Percentiles rank a stretch among this genome's conserved stretches.
phyloP scores from a whole-genome alignment of 2,329 filamentous ascomycete species.

The Aspergillus brasiliensis region DNA sequence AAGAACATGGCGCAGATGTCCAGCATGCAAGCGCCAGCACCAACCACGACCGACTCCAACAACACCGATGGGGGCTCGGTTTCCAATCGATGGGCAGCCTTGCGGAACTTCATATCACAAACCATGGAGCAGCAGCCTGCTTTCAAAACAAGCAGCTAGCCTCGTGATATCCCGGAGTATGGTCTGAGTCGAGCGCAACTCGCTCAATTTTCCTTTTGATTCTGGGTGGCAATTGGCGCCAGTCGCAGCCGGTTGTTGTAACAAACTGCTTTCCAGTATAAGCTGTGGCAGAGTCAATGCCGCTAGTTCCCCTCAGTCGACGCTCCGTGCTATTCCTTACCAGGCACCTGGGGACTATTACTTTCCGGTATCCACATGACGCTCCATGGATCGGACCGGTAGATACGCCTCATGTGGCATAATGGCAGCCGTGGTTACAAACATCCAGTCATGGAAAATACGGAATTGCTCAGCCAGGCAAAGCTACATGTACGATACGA shows the following conservation, averaged over 20 bases:
- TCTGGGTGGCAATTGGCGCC: background rate
- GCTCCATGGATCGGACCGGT: too few relatives aligned
- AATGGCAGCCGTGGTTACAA: background rate
- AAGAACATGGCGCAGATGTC: slow-evolving; percentile 78
- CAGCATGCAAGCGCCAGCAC: slow-evolving; percentile 37
- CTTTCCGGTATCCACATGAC: too few relatives aligned
- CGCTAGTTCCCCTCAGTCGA: background rate
- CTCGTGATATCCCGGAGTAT: slow-evolving; percentile 20
- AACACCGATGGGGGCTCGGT: slow-evolving; percentile 38
- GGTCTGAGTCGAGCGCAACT: background rate
- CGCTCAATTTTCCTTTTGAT: background rate
- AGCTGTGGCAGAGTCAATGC: background rate
- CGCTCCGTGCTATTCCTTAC: background rate
- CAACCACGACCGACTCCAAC: slow-evolving; percentile 19
- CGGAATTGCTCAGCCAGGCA: background rate
- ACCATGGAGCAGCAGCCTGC: slow-evolving; percentile 89
- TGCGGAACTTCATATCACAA: slow-evolving; percentile 79
- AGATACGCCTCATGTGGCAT: background rate
- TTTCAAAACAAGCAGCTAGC: slow-evolving; percentile 53
- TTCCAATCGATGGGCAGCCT: slow-evolving; percentile 72
- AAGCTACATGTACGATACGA: background rate
- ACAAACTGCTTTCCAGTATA: background rate
- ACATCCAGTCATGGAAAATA: background rate
- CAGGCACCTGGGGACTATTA: background rate
- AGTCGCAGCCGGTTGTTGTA: background rate